Evolutionary conservation across 108 stramenopile species (phyloP).

Genomic region (Fragilaria crotonensis): DNA sequence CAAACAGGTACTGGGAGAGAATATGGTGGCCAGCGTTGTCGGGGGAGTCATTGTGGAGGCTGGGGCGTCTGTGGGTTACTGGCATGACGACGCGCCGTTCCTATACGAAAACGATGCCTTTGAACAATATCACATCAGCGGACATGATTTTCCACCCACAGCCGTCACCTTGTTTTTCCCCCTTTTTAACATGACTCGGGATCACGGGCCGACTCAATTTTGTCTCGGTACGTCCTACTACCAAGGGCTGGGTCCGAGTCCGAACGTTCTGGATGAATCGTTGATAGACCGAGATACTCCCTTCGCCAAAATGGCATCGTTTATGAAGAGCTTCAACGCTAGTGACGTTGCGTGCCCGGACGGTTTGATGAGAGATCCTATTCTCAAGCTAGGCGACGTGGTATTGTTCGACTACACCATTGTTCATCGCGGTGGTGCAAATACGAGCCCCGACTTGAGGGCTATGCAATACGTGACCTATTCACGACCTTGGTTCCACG

Average conservation of each 20-base stretch:
- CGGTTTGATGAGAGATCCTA: not conserved
- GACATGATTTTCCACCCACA: conserved; percentile 25
- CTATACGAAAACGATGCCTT: conserved; percentile 5
- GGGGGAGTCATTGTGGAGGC: conserved; percentile 17
- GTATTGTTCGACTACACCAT: conserved; percentile 13
- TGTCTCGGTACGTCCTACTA: conserved; percentile 16
- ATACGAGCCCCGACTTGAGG: conserved; percentile 7
- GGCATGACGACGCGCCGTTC: conserved; percentile 22
- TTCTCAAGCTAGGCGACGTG: conserved; percentile 3
- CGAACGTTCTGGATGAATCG: not conserved
- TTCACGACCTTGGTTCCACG: conserved; percentile 6
- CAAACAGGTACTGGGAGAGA: conserved; percentile 3
- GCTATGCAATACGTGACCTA: conserved; percentile 8
- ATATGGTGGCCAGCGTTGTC: conserved; percentile 7
- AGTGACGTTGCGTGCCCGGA: not conserved
- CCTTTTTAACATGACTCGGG: conserved; percentile 10
- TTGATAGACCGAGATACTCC: not conserved
- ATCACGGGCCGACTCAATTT: conserved; percentile 31
- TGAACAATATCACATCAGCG: not conserved
- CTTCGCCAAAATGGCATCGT: too few relatives aligned
- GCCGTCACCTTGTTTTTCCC: conserved; percentile 21
- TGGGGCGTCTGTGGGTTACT: conserved; percentile 8
- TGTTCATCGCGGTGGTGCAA: conserved; percentile 10
- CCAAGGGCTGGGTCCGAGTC: not conserved
- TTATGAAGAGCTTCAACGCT: too few relatives aligned